phyloP scores from a whole-genome alignment of 1,284 basidiomycete genomes.

The Ustilago tritici region DNA sequence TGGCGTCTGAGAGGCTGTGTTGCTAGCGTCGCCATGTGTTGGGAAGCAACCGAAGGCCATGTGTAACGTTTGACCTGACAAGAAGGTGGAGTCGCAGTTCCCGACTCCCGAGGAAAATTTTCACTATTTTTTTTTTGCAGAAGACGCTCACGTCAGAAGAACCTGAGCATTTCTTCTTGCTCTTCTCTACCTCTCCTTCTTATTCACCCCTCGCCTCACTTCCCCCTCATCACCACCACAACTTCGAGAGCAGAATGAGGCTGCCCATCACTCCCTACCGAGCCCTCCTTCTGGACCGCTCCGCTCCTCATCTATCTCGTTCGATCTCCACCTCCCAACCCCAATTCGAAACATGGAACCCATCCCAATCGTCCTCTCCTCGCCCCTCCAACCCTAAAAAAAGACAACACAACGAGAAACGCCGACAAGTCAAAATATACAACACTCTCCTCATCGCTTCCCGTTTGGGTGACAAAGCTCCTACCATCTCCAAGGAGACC shows the following conservation, averaged over 20 bases:
- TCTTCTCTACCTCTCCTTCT: background rate
- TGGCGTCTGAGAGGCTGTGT: background rate
- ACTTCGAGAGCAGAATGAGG: constrained; percentile 17
- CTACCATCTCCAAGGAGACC: constrained; percentile 13
- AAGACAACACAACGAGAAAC: constrained; percentile 8
- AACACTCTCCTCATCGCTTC: constrained; percentile 41
- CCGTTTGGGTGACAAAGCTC: constrained; percentile 16
- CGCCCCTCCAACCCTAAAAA: background rate
- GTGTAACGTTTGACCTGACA: background rate
- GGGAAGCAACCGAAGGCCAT: background rate
- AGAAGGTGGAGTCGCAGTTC: background rate
- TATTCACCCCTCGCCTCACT: background rate
- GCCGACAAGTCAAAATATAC: constrained; percentile 10
- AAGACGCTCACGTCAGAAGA: background rate
- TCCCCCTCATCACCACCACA: background rate
- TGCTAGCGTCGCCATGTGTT: background rate
- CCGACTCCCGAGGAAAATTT: background rate
- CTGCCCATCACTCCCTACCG: constrained; percentile 1
- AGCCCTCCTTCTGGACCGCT: constrained; percentile 11
- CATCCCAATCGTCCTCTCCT: background rate
- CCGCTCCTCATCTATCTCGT: background rate
- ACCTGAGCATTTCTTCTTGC: constrained; percentile 19
- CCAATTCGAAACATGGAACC: background rate
- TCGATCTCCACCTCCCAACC: constrained; percentile 5
- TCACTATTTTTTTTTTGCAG: background rate